Conservation (phyloP, 2,329 filamentous ascomycete species). For the Ploettnerulaceae sp. region DNA sequence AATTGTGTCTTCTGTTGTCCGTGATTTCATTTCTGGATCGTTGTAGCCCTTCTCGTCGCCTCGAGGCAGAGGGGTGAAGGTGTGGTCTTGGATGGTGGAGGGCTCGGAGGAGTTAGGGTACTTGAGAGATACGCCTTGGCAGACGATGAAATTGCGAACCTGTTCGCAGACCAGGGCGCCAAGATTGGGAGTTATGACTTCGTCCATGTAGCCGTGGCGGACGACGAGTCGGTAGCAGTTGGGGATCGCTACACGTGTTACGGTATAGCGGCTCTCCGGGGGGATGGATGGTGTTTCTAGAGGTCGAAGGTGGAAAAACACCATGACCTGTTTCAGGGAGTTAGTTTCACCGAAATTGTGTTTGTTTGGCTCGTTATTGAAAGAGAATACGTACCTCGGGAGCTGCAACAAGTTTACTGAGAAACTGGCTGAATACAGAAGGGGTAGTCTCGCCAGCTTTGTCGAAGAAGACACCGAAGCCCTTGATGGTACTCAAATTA, state of each 20-base stretch:
- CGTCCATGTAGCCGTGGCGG: slow-evolving; percentile 68
- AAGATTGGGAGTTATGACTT: slow-evolving; percentile 62
- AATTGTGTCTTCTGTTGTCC: slow-evolving; percentile 14
- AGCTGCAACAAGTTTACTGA: slow-evolving; percentile 63
- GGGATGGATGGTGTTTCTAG: slow-evolving; percentile 53
- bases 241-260: slow-evolving; percentile 41
- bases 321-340: slow-evolving; percentile 23
- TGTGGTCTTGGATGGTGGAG: slow-evolving; percentile 6
- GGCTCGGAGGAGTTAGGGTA: neutral
- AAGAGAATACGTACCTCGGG: slow-evolving; percentile 50
- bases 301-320: slow-evolving; percentile 69
- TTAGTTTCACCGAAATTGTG: too few relatives aligned
- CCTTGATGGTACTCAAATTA: slow-evolving; percentile 45
- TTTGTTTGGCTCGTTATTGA: too few relatives aligned
- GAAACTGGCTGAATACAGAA: slow-evolving; percentile 65
- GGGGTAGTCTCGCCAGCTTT: slow-evolving; percentile 64
- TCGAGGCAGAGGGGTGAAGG: slow-evolving; percentile 9
- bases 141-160: slow-evolving; percentile 45
- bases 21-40: slow-evolving; percentile 9
- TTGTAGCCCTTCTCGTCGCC: slow-evolving; percentile 7
- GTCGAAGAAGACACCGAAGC: slow-evolving; percentile 71
- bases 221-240: slow-evolving; percentile 65
- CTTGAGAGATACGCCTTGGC: slow-evolving; percentile 18
- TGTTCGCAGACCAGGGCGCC: slow-evolving; percentile 55
- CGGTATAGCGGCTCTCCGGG: slow-evolving; percentile 42